Conservation (phyloP, 75 land plant species). For the Pinus taeda region DNA sequence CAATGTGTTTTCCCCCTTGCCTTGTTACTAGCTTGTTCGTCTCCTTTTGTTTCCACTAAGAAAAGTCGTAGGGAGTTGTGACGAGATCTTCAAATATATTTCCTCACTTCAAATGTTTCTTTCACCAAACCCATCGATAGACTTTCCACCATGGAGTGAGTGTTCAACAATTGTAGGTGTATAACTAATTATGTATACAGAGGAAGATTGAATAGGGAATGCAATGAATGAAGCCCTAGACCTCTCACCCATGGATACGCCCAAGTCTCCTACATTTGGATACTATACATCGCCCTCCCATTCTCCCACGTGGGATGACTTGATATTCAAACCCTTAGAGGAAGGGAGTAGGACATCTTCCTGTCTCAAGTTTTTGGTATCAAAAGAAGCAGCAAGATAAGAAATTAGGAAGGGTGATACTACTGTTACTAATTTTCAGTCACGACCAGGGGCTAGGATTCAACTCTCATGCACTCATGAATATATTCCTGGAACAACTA, state of each 20-base stretch:
- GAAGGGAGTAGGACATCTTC: conserved; percentile 47
- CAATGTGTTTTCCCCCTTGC: too few relatives aligned
- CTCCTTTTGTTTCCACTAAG: too few relatives aligned
- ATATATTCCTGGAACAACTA: conserved; percentile 84
- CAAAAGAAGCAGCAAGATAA: conserved; percentile 91
- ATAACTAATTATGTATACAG: too few relatives aligned
- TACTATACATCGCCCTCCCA: not conserved
- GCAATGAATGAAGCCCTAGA: too few relatives aligned
- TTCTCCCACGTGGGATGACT: conserved; percentile 1
- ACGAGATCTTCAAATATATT: too few relatives aligned
- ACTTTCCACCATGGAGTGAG: too few relatives aligned
- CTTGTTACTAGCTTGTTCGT: too few relatives aligned
- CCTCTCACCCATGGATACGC: not conserved
- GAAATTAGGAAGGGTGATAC: conserved; percentile 92
- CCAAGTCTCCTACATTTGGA: not conserved
- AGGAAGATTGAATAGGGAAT: too few relatives aligned
- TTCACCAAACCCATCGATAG: too few relatives aligned
- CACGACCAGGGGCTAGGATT: conserved; percentile 83
- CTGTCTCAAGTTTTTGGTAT: conserved; percentile 68
- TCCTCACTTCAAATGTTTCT: too few relatives aligned
- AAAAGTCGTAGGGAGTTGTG: too few relatives aligned
- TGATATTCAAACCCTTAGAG: conserved; percentile 13
- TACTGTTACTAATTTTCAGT: conserved; percentile 79
- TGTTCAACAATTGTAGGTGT: too few relatives aligned
- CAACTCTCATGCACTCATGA: conserved; percentile 87